These are phyloP conservation scores for Colletotrichum tabaci DNA, from an alignment of 2,329 filamentous ascomycete species.

Conservation along the genomic window DNA sequence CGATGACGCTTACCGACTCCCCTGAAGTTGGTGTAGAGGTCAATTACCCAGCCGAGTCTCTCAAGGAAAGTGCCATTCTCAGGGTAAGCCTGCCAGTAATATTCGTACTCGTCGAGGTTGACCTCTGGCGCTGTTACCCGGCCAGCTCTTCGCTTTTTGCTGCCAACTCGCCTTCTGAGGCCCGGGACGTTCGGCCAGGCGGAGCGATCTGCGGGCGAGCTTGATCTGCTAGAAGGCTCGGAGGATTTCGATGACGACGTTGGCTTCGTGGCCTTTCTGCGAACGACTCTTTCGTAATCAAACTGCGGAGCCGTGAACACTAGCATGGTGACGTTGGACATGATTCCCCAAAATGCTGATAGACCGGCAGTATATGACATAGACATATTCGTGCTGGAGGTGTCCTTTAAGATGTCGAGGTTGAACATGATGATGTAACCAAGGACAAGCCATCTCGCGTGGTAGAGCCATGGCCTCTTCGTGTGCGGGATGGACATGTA, in stretches of 20 bases:
- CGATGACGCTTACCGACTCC: conserved; percentile 61
- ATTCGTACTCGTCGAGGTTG: conserved; percentile 56
- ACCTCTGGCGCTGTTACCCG: conserved; percentile 30
- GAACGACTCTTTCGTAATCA: conserved; percentile 67
- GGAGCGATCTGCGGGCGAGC: conserved; percentile 8
- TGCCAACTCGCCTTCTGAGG: conserved; percentile 28
- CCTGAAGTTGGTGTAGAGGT: conserved; percentile 69
- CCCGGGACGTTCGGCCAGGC: background rate
- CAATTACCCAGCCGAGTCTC: conserved; percentile 69
- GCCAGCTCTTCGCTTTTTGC: conserved; percentile 25
- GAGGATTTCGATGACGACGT: conserved; percentile 14
- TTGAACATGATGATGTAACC: conserved; percentile 61
- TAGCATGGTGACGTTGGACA: conserved; percentile 65
- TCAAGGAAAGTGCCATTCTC: conserved; percentile 61
- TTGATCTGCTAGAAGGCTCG: conserved; percentile 21
- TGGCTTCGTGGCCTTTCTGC: conserved; percentile 47
- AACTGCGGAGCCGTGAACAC: conserved; percentile 70
- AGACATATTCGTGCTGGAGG: conserved; percentile 67
- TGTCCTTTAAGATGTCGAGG: conserved; percentile 55
- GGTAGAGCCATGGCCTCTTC: conserved; percentile 65
- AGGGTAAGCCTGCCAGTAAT: conserved; percentile 74
- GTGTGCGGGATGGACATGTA: conserved; percentile 72
- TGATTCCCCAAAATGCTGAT: conserved; percentile 64
- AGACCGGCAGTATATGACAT: conserved; percentile 67
- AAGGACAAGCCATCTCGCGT: conserved; percentile 65